phyloP scores from a whole-genome alignment of 306 rosid genomes.

The Prunus armeniaca region DNA sequence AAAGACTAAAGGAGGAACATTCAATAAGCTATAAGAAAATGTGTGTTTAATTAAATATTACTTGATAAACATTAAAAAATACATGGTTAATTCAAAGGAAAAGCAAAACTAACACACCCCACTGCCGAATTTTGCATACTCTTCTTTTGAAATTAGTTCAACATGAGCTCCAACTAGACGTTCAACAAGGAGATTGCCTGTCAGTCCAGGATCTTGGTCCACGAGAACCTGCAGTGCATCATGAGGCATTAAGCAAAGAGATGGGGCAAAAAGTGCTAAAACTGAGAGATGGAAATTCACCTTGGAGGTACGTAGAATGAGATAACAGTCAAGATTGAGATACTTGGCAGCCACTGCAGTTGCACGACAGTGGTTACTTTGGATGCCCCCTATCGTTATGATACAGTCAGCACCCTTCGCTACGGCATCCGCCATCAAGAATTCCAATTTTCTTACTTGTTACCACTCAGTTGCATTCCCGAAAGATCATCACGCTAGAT shows the following conservation, averaged over 20 bases:
- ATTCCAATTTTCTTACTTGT: conserved; percentile 87
- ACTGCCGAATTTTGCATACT: conserved; percentile 69
- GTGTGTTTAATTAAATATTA: not conserved
- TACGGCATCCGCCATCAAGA: conserved; percentile 86
- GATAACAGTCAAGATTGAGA: conserved; percentile 74
- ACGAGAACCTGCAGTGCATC: conserved; percentile 39
- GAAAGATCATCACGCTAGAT: conserved; percentile 87
- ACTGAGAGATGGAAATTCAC: conserved; percentile 18
- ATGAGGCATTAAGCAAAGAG: conserved; percentile 6
- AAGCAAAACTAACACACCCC: conserved; percentile 44
- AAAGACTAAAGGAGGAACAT: not conserved
- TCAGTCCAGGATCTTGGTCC: conserved; percentile 80
- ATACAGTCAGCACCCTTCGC: conserved; percentile 76
- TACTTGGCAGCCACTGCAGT: conserved; percentile 95
- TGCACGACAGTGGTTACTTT: conserved; percentile 97
- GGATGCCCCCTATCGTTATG: conserved; percentile 83
- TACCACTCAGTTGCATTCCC: conserved; percentile 95
- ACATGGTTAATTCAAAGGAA: not conserved
- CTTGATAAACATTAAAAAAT: not conserved
- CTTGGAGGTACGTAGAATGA: conserved; percentile 78
- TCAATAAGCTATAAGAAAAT: not conserved
- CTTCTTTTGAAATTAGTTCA: conserved; percentile 76
- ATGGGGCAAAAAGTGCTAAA: not conserved
- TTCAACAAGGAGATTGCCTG: conserved; percentile 86
- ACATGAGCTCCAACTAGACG: conserved; percentile 86